phyloP scores from a whole-genome alignment of 78 protist genomes.

The Abeoforma whisleri region DNA sequence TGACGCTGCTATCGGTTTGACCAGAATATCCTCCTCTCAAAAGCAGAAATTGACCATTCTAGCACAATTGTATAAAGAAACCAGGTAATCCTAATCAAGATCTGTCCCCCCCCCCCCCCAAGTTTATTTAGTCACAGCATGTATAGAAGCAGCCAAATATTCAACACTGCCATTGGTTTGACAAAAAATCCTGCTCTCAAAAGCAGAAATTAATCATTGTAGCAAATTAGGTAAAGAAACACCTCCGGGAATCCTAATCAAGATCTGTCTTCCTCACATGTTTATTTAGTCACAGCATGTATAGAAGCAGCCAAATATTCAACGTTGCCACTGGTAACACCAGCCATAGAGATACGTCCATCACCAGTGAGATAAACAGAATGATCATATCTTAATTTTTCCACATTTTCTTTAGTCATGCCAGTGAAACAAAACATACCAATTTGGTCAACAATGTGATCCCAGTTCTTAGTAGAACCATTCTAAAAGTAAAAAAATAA shows the following conservation, averaged over 20 bases:
- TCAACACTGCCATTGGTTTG: too few species aligned
- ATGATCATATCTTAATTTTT: conserved; percentile 5
- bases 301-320: conserved; percentile 72
- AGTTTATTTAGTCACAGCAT: conserved; percentile 46
- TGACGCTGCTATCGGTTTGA: too few species aligned
- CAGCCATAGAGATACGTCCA: conserved; percentile 96
- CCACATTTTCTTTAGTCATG: conserved; percentile 42
- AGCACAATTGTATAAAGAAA: neutral
- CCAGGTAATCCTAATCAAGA: neutral
- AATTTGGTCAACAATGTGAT: conserved; percentile 84
- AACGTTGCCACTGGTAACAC: conserved; percentile 67
- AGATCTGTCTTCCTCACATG: neutral
- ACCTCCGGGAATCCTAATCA: neutral
- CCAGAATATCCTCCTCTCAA: too few species aligned
- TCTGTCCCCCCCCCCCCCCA: neutral
- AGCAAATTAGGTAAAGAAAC: neutral
- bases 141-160: too few species aligned
- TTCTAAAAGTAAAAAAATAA: neutral
- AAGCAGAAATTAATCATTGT: too few species aligned
- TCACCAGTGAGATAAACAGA: conserved; percentile 65
- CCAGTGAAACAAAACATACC: conserved; percentile 98
- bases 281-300: conserved; percentile 48
- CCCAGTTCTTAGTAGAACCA: conserved; percentile 66
- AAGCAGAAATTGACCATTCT: too few species aligned
- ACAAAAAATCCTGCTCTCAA: too few species aligned